Evolutionary conservation across 352 stramenopile species (phyloP), one percentile per base, ranked within the genome.

Genomic region (Phytophthora hybrid): DNA sequence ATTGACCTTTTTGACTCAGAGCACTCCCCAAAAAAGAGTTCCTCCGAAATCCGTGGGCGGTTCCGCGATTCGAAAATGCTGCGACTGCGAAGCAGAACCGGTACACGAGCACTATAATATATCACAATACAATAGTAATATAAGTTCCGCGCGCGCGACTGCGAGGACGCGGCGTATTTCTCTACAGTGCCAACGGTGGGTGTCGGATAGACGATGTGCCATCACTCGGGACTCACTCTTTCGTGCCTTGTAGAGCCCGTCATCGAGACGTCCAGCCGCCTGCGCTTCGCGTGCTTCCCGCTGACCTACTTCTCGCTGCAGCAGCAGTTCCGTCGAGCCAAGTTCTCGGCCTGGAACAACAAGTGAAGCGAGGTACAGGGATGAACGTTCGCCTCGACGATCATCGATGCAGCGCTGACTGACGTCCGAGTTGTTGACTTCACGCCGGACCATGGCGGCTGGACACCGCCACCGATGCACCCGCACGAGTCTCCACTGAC

Each of bases 311-410:
- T 93, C 64, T 90, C 80, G 2, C 62, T 95, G 58, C 81, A 90
- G 63, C 82, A 92, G 51, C 85, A 95, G 31, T 79, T 93, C 53
- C 81, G 85, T 16, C 71, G 75, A 47, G 78, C 83, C 73, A 89
- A 88, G 23, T 91, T 93, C 70, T 92, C 84, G 0, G 76, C 90
- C 29, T 95, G 88, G 85, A 91, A 92, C 78, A 95, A 93, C 78
- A 84, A 86, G 29, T 95, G 88, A 85, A 93, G 86, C 57, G 88
- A 95, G 83, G 88, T 93, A 14, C 7, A 31, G 29, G 7, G 58
- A 34, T 14, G 8, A 18, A 31, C 13, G 11, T 26, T 26, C 23
- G 23, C 23, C 23, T 5, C 26, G 26, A 4, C 46, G 16, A 11
- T 18, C 1, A 14, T 41, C 49, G 6, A 60, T 58, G 5, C 29